Evolutionary conservation across 768 basidiomycete genomes (phyloP), one percentile per base, ranked within the genome.

Genomic region (Lactarius quietus): DNA sequence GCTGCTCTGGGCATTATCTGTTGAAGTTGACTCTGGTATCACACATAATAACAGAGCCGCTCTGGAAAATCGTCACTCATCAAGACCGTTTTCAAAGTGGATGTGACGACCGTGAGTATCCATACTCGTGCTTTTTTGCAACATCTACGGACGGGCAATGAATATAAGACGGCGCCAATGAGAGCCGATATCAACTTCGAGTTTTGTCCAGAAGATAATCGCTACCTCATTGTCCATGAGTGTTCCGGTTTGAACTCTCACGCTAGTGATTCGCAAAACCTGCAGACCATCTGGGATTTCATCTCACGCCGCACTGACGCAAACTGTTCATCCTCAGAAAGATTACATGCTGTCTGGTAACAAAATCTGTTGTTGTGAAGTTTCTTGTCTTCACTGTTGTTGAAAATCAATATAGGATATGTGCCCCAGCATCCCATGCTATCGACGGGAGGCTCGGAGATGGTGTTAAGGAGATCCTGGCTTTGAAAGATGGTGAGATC

Each of bases 81-180:
- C n/a, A n/a, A n/a, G n/a, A n/a, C n/a, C n/a, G n/a, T n/a, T n/a
- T n/a, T n/a, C n/a, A n/a, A n/a, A n/a, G n/a, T 61, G 20, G 45
- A 51, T 26, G 61, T 57, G 29, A 20, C 64, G 8, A n/a, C n/a
- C n/a, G n/a, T n/a, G n/a, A n/a, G n/a, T n/a, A 59, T 65, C 14
- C n/a, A 2, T 14, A 8, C 20, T 14, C 20, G n/a, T 52, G 28
- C 3, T 5, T 4, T 18, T 6, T 33, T 31, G 3, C n/a, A 23
- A 23, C 45, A 48, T 23, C 45, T 48, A 48, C 5, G 6, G n/a
- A 0, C n/a, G 9, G 10, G n/a, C 45, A 48, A 48, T 23, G n/a
- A 23, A 23, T 48, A 38, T 5, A 53, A 61, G 64, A 43, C 10
- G 15, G 54, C 35, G 23, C 59, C 26, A 18, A 28, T 1, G 5